A percentile compares a stretch with the other conserved stretches of the same genome.
Evolutionary conservation across 495 filamentous ascomycete genomes (phyloP).

Genomic region (Hypoxylon rickii): DNA sequence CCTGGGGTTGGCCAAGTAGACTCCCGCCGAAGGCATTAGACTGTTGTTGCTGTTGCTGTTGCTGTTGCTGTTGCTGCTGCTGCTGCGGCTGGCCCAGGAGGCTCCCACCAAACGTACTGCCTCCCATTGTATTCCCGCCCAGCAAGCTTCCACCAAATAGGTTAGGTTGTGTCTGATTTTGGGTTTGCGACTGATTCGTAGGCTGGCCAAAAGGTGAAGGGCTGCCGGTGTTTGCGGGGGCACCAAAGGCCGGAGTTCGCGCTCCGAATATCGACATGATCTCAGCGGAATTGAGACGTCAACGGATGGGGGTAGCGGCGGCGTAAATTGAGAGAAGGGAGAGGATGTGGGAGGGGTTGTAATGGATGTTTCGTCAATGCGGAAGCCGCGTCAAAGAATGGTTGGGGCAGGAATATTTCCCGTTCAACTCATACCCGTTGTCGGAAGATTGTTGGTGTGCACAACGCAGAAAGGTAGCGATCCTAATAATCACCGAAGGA

Average conservation of each 20-base stretch:
- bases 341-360: neutral
- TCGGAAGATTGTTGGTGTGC: neutral
- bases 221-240: constrained; percentile 7
- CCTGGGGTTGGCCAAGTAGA: constrained; percentile 35
- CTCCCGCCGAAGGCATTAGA: constrained; percentile 23
- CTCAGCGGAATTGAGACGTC: neutral
- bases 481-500: no score
- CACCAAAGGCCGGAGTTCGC: constrained; percentile 32
- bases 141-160: constrained; percentile 15
- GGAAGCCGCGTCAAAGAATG: constrained; percentile 15
- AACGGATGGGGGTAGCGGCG: neutral
- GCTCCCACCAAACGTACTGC: neutral
- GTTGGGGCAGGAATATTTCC: constrained; percentile 19
- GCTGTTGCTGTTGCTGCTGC: neutral
- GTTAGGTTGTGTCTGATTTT: constrained; percentile 23
- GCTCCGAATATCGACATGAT: constrained; percentile 35
- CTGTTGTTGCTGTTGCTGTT: constrained; percentile 13
- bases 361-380: constrained; percentile 6
- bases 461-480: neutral
- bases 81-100: neutral
- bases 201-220: constrained; percentile 25
- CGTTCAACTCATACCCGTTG: constrained; percentile 21
- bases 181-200: constrained; percentile 23
- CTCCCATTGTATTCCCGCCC: neutral
- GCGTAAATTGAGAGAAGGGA: neutral